Evolutionary conservation across 306 rosid genomes (phyloP).

Genomic region (Vachellia collinsii): DNA sequence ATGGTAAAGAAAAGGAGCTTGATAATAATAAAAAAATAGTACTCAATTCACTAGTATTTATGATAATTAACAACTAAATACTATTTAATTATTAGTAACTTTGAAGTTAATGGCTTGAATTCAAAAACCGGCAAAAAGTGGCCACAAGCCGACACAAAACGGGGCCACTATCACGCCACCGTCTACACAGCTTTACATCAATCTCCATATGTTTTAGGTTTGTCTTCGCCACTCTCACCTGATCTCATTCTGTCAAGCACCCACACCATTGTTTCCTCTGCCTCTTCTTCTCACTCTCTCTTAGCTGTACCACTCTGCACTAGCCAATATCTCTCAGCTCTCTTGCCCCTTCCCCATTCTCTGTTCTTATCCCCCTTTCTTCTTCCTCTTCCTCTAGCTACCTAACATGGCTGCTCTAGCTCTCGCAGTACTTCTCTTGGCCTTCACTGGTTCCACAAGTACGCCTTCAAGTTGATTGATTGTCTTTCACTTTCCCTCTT

Average conservation of each 20-base stretch:
- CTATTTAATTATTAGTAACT: too few species aligned
- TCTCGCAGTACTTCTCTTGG: conserved; percentile 57
- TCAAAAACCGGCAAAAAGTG: conserved; percentile 39
- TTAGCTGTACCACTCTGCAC: conserved; percentile 8
- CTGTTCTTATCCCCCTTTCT: conserved; percentile 27
- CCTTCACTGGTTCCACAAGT: conserved; percentile 71
- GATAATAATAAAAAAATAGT: background rate
- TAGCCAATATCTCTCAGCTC: background rate
- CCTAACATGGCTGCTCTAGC: conserved; percentile 58
- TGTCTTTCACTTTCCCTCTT: background rate
- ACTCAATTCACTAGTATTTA: background rate
- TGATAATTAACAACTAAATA: too few species aligned
- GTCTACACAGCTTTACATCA: conserved; percentile 39
- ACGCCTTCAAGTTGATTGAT: conserved; percentile 32
- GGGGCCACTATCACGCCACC: conserved; percentile 45
- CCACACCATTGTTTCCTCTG: conserved; percentile 23
- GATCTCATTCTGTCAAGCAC: conserved; percentile 43
- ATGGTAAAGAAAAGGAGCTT: conserved; percentile 42
- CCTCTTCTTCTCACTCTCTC: background rate
- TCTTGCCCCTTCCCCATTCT: background rate
- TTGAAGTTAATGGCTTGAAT: background rate
- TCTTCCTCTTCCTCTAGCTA: background rate
- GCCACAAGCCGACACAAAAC: conserved; percentile 43
- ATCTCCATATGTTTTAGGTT: conserved; percentile 27
- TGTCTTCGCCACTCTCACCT: conserved; percentile 39